Conservation (phyloP, 495 filamentous ascomycete genomes). For the Xylaria intraflava region DNA sequence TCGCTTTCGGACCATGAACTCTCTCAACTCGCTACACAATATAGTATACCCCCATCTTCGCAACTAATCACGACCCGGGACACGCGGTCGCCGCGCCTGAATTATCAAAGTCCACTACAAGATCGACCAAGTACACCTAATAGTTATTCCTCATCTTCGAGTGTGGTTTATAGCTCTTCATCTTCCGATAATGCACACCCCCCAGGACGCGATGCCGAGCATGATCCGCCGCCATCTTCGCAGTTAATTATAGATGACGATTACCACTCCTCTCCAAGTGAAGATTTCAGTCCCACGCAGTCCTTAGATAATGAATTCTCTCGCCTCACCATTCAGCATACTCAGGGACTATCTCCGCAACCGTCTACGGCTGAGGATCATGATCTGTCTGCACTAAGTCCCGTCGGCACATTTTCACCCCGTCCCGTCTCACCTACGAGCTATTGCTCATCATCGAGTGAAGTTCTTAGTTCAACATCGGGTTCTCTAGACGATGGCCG, state of each 20-base stretch:
- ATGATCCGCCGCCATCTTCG: background rate
- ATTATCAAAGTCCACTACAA: constrained; percentile 2
- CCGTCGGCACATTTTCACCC: background rate
- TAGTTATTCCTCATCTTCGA: constrained; percentile 2
- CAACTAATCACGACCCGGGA: constrained; percentile 1
- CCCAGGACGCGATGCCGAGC: background rate
- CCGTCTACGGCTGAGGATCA: background rate
- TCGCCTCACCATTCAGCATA: background rate
- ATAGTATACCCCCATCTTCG: constrained; percentile 4
- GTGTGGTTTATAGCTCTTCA: constrained; percentile 1
- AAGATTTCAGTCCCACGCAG: background rate
- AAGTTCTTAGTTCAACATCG: background rate
- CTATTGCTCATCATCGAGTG: background rate
- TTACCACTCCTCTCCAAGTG: constrained; percentile 3
- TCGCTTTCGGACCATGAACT: background rate
- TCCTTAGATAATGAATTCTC: constrained; percentile 4
- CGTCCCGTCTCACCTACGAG: background rate
- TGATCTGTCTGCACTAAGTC: background rate
- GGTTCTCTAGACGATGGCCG: background rate
- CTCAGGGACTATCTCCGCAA: background rate
- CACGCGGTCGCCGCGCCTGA: background rate
- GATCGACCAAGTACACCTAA: background rate
- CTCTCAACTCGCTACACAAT: constrained; percentile 6
- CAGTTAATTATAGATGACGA: background rate
- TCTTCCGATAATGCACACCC: constrained; percentile 2